Evolutionary conservation across 225 moss, liverwort and hornwort genomes (phyloP).

Genomic region (Bryum argenteum): DNA sequence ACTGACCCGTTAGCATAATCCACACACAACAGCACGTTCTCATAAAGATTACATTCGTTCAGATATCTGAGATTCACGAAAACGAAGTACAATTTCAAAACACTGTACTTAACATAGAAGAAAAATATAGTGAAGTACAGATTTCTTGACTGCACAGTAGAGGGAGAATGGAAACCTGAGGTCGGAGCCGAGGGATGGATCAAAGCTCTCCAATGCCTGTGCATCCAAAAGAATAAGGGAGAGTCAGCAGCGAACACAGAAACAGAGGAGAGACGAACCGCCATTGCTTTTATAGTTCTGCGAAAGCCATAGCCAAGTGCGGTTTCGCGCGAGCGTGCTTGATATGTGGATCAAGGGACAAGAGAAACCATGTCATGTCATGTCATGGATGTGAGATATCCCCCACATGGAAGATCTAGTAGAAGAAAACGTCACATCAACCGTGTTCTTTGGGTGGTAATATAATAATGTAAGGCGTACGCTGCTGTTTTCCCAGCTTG

Average conservation of each 20-base stretch:
- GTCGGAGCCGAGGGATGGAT: constrained; percentile 88
- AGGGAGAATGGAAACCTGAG: constrained; percentile 68
- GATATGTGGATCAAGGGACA: constrained; percentile 83
- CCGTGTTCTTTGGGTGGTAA: constrained; percentile 78
- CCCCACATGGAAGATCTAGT: constrained; percentile 95
- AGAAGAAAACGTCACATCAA: constrained; percentile 95
- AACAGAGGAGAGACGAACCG: constrained; percentile 89
- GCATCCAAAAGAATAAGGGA: constrained; percentile 99
- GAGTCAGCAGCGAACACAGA: constrained; percentile 99
- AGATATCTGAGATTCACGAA: constrained; percentile 56
- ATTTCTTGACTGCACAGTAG: background rate
- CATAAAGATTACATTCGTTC: constrained; percentile 56
- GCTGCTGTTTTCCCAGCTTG: constrained; percentile 99
- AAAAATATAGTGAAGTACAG: background rate
- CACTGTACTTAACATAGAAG: background rate
- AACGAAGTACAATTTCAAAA: constrained; percentile 35
- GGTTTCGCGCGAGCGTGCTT: constrained; percentile 91
- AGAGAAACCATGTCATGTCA: constrained; percentile 64
- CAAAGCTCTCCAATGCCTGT: constrained; percentile 99
- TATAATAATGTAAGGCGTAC: constrained; percentile 97
- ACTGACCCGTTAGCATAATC: constrained; percentile 61
- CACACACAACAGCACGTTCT: constrained; percentile 70
- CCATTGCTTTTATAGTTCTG: constrained; percentile 93
- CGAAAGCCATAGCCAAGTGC: constrained; percentile 98
- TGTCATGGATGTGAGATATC: constrained; percentile 74